Percentiles rank a stretch among this genome's conserved stretches.
These are phyloP conservation scores for Mycena sp. DNA, from an alignment of 1,284 basidiomycete genomes.

Conservation along the genomic window DNA sequence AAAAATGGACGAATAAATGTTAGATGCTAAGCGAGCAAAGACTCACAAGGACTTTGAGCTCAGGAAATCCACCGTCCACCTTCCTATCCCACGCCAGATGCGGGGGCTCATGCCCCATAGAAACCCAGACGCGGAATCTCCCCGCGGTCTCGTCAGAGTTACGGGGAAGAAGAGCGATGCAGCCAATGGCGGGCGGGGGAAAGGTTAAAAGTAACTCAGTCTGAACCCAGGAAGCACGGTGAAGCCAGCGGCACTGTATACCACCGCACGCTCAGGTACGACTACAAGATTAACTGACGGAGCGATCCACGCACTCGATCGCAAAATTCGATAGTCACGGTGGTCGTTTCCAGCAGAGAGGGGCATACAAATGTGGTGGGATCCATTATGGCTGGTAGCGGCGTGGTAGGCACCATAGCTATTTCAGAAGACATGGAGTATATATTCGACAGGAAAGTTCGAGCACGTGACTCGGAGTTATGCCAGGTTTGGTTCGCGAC, in stretches of 20 bases:
- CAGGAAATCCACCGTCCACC: conserved; percentile 90
- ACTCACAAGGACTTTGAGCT: conserved; percentile 83
- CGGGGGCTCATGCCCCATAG: conserved; percentile 31
- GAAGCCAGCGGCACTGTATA: conserved; percentile 63
- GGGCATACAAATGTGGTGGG: conserved; percentile 71
- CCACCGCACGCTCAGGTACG: conserved; percentile 13
- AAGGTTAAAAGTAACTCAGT: conserved; percentile 93
- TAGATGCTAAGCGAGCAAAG: conserved; percentile 45
- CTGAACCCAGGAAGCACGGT: conserved; percentile 88
- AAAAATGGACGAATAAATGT: background rate
- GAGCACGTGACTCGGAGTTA: too few species aligned
- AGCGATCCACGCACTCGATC: conserved; percentile 72
- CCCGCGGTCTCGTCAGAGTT: conserved; percentile 86
- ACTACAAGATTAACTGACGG: background rate
- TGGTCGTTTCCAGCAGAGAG: conserved; percentile 52
- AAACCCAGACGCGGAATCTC: conserved; percentile 88
- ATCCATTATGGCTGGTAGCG: conserved; percentile 45
- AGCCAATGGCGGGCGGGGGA: conserved; percentile 67
- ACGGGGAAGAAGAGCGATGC: conserved; percentile 78
- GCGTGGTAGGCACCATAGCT: background rate
- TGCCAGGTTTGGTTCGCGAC: background rate
- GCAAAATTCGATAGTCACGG: conserved; percentile 83
- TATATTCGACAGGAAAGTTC: too few species aligned
- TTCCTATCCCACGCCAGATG: conserved; percentile 82
- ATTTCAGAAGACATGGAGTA: conserved; percentile 2